Base-by-base conservation (phyloP, 169 alveolate genomes). In the Plasmodium gonderi region DNA sequence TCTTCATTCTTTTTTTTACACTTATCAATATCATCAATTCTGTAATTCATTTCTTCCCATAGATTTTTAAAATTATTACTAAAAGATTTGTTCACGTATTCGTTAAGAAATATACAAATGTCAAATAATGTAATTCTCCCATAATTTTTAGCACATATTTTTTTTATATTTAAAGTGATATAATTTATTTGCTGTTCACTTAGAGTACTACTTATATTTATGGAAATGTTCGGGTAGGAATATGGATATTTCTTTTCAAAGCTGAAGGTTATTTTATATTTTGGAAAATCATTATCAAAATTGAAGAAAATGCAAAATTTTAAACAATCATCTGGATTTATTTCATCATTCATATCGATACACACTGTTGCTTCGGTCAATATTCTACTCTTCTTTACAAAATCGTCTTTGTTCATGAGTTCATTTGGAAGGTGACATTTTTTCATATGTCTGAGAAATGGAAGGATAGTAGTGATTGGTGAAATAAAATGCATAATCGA, bases 111-210 rank as follows among this genome's bases (percentile, higher is more conserved):
- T 9, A 83, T 49, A 17, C 92, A 83, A 14, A 83, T 49, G 26
- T 83, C 92, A 36, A 83, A 83, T 47, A 83, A 76, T 12, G 82
- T 83, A 44, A 83, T 83, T 60, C 92, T 17, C n/a, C 92, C 92
- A 72, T 83, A 83, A 72, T 83, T 83, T 51, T 68, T 83, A 47
- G 92, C 92, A 12, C 85, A 83, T 31, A 83, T 83, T 36, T 69
- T 83, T 29, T 69, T 83, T 45, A 83, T 47, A 23, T 64, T 83
- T 42, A 49, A 47, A 14, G 36, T 69, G 2, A 83, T 51, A 33
- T 33, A 60, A 36, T 51, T 83, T 29, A 23, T 69, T 60, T 83
- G 83, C 33, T 83, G 75, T 40, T 83, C 81, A 60, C 79, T 74
- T 23, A 83, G 64, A 23, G 54, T 42, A 5, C 40, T 72, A 49